Conservation (phyloP, 176 grass and related monocot genomes). For the Sorghum bicolor region Sorghum_bicolor_NCBIv3 NC_012879.2:22162001-22162500, state of each 20-base stretch:
- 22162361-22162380: conserved; percentile 20
- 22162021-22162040: conserved; percentile 67
- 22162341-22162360: conserved; percentile 4
- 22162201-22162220: conserved; percentile 59
- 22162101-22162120: conserved; percentile 14
- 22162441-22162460: not conserved
- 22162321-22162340: conserved; percentile 25
- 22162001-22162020: conserved; percentile 61
- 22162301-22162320: conserved; percentile 12
- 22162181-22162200: conserved; percentile 47
- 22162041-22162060: conserved; percentile 47
- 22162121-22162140: conserved; percentile 15
- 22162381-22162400: not conserved
- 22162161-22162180: conserved; percentile 31
- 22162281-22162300: conserved; percentile 29
- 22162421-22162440: too few species aligned
- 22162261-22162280: conserved; percentile 34
- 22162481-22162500: not conserved
- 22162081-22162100: conserved; percentile 33
- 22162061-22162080: conserved; percentile 41
- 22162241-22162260: conserved; percentile 41
- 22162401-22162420: too few species aligned
- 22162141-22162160: conserved; percentile 26
- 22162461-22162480: not conserved
- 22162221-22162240: conserved; percentile 60